Percentiles rank a stretch among this genome's conserved stretches.
Evolutionary conservation across 2,329 filamentous ascomycete genomes (phyloP).

Genomic region (Aspergillus floridensis): DNA sequence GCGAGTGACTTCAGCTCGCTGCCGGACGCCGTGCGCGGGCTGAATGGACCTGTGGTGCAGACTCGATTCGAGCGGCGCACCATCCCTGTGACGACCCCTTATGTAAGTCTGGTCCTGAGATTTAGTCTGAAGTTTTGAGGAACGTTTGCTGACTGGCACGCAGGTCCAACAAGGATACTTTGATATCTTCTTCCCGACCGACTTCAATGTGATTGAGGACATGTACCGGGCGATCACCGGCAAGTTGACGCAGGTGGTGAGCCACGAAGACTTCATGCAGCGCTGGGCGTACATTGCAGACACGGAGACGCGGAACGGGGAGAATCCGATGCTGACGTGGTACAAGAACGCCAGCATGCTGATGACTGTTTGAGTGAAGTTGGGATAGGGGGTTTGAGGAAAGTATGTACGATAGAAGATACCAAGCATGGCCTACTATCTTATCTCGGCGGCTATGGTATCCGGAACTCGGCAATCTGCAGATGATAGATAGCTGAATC

Average conservation of each 20-base stretch:
- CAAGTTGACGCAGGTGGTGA: conserved; percentile 78
- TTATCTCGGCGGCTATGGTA: background rate
- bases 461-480: background rate
- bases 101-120: conserved; percentile 61
- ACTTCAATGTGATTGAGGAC: conserved; percentile 86
- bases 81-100: conserved; percentile 83
- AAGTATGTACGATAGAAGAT: background rate
- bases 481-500: background rate
- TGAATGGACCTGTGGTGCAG: conserved; percentile 95
- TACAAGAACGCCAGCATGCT: conserved; percentile 95
- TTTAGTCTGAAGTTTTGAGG: background rate
- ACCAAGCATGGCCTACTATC: background rate
- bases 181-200: conserved; percentile 96
- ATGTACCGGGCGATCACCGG: conserved; percentile 92
- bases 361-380: conserved; percentile 65
- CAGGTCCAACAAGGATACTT: conserved; percentile 98
- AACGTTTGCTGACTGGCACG: conserved; percentile 6
- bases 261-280: conserved; percentile 86
- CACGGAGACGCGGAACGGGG: conserved; percentile 82
- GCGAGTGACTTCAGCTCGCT: conserved; percentile 88
- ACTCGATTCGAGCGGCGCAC: conserved; percentile 84
- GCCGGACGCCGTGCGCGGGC: conserved; percentile 75
- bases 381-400: too few relatives aligned
- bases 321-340: conserved; percentile 89
- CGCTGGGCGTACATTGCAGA: conserved; percentile 89